phyloP scores from a whole-genome alignment of 306 rosid species.

The Trifolium pratense region DNA sequence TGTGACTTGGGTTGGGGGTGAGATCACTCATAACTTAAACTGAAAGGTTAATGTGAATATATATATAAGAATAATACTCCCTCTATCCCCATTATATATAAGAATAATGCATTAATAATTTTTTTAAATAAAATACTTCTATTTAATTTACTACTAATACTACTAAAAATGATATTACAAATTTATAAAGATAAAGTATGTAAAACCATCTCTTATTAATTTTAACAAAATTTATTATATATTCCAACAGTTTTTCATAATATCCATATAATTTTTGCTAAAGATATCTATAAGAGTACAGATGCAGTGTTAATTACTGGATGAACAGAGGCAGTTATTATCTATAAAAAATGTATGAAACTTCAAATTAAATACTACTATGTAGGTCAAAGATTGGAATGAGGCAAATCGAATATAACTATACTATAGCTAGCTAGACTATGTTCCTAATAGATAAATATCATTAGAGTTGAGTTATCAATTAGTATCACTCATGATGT shows the following conservation, averaged over 20 bases:
- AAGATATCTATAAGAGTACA: too few relatives aligned
- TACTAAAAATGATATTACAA: too few relatives aligned
- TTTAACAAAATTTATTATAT: too few relatives aligned
- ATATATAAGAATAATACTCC: not conserved
- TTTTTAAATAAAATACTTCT: too few relatives aligned
- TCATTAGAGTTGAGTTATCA: constrained; percentile 16
- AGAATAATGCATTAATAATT: too few relatives aligned
- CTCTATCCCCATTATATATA: not conserved
- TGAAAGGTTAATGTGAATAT: constrained; percentile 32
- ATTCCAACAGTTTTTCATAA: too few relatives aligned
- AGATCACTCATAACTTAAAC: constrained; percentile 12
- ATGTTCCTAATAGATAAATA: constrained; percentile 11
- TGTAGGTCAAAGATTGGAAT: constrained; percentile 25
- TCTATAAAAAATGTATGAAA: constrained; percentile 20
- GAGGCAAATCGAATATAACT: not conserved
- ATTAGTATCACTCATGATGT: not conserved
- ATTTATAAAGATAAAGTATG: too few relatives aligned
- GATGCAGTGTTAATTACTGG: not conserved
- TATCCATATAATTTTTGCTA: too few relatives aligned
- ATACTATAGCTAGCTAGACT: constrained; percentile 15
- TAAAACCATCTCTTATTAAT: too few relatives aligned
- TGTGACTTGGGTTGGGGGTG: not conserved
- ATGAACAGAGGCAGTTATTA: constrained; percentile 15
- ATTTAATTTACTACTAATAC: too few relatives aligned
- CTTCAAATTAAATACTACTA: constrained; percentile 7